Conservation (phyloP, 2,329 filamentous ascomycete genomes). For the Trichoderma sp. region DNA sequence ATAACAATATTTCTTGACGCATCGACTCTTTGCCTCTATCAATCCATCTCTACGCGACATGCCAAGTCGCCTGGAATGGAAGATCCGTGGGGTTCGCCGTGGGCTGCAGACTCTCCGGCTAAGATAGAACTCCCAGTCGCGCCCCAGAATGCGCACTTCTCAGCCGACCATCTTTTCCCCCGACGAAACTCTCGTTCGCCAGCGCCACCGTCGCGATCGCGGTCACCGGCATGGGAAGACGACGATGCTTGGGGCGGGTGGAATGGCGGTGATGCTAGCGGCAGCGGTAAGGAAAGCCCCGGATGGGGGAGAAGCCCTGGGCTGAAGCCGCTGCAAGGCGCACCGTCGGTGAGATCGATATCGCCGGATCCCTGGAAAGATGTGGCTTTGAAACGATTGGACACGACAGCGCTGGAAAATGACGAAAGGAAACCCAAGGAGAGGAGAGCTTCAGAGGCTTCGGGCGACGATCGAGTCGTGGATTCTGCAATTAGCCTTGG, state of each 20-base stretch:
- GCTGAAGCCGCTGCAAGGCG: constrained; percentile 29
- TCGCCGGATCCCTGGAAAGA: constrained; percentile 32
- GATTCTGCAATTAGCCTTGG: constrained; percentile 34
- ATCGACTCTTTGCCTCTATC: not conserved
- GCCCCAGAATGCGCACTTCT: constrained; percentile 34
- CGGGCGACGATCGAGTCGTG: constrained; percentile 25
- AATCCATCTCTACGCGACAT: constrained; percentile 29
- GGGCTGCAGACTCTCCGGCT: constrained; percentile 44
- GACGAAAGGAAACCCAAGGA: not conserved
- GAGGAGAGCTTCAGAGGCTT: constrained; percentile 23
- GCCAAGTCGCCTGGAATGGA: constrained; percentile 49
- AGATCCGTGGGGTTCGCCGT: constrained; percentile 63
- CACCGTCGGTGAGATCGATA: constrained; percentile 27
- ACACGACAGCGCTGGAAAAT: constrained; percentile 30
- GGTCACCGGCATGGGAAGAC: constrained; percentile 34
- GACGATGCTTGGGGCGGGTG: constrained; percentile 39
- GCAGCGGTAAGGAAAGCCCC: constrained; percentile 26
- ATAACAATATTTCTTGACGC: not conserved
- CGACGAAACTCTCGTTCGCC: constrained; percentile 25
- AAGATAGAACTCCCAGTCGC: constrained; percentile 37
- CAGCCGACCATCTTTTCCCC: constrained; percentile 27
- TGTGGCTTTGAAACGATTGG: constrained; percentile 22
- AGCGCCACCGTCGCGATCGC: constrained; percentile 22
- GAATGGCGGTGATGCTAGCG: constrained; percentile 30
- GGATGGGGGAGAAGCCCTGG: constrained; percentile 36